Base-by-base conservation (phyloP, 768 basidiomycete species). In the Suillus tomentosus region DNA sequence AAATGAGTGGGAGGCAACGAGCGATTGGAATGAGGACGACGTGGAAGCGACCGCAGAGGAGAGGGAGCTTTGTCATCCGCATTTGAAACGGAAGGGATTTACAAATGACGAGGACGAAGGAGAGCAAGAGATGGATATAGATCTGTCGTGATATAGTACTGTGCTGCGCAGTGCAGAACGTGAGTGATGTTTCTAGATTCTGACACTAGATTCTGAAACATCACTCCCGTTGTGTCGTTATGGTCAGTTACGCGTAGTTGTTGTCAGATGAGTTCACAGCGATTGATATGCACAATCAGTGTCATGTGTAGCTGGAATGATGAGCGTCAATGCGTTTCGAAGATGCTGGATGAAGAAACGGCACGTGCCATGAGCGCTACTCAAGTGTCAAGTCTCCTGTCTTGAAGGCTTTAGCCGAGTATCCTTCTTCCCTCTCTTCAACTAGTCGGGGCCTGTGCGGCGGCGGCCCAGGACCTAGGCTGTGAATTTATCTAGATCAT, bases 21-120 rank as follows among this genome's bases (percentile, higher is more conserved):
- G 92, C 68, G 91, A 93, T 77, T 94, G 92, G 91, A 94, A 94
- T 74, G 92, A 93, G 74, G 92, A 94, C 66, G 92, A 94, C 69
- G 87, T 89, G 2, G 91, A 94, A 64, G 90, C 88, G 3, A 85
- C 85, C 22, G 74, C 73, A 24, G 91, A 93, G 69, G 90, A 94
- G 74, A 86, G 85, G 61, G 82, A 82, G 55, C 72, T 92, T 5
- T 92, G 91, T 73, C 91, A 89, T 76, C 85, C 87, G 8, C 61
- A 69, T 62, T 55, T 71, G 64, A 70, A 50, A 67, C 34, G 65
- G 61, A 65, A 58, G 11, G 57, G 63, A 13, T 19, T 19, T 19
- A 56, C 42, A 43, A 68, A 72, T 34, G 79, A 80, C 31, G 79
- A 77, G 1, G 81, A 81, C 63, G 75, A 72, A n/a, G 74, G 72